Percentiles rank a stretch among this genome's conserved stretches.
These are phyloP conservation scores for Candida easanensis DNA, from an alignment of 805 yeast genomes.

Conservation along the genomic window DNA sequence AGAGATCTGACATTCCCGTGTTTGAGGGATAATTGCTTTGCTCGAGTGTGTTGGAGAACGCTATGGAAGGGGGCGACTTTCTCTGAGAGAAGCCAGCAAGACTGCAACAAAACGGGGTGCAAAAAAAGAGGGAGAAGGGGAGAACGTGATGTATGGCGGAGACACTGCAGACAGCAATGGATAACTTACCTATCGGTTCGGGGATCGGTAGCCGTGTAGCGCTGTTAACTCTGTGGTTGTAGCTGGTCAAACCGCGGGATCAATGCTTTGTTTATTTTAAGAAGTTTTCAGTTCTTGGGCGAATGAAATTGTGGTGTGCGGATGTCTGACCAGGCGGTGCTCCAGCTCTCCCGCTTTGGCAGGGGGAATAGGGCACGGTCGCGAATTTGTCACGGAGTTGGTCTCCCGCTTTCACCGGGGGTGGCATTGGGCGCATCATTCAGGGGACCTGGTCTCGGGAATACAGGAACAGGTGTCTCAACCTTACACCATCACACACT, in stretches of 20 bases:
- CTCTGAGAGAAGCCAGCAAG: background rate
- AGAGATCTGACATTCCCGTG: too few species aligned
- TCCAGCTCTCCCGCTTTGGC: slow-evolving; percentile 1
- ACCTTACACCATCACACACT: too few species aligned
- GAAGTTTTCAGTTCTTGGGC: slow-evolving; percentile 16
- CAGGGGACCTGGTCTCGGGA: too few species aligned
- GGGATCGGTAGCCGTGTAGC: background rate
- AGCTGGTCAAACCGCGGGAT: slow-evolving; percentile 4
- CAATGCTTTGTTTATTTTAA: slow-evolving; percentile 17
- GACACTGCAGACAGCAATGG: background rate
- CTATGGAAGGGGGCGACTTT: background rate
- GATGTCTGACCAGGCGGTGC: slow-evolving; percentile 5
- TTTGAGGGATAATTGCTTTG: too few species aligned
- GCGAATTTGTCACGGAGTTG: background rate
- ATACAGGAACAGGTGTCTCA: too few species aligned
- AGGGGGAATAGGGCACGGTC: background rate
- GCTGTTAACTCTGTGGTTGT: background rate
- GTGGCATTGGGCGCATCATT: too few species aligned
- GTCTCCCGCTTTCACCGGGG: too few species aligned
- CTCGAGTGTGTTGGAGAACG: too few species aligned
- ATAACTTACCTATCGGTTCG: background rate
- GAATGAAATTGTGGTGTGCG: slow-evolving; percentile 13
- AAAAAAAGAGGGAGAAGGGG: background rate
- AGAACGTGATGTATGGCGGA: background rate
- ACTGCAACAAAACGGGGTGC: background rate